A percentile compares a stretch with the other conserved stretches of the same genome.
Conservation (phyloP, 1,284 basidiomycete species). For the Apiotrichum domesticum region DNA sequence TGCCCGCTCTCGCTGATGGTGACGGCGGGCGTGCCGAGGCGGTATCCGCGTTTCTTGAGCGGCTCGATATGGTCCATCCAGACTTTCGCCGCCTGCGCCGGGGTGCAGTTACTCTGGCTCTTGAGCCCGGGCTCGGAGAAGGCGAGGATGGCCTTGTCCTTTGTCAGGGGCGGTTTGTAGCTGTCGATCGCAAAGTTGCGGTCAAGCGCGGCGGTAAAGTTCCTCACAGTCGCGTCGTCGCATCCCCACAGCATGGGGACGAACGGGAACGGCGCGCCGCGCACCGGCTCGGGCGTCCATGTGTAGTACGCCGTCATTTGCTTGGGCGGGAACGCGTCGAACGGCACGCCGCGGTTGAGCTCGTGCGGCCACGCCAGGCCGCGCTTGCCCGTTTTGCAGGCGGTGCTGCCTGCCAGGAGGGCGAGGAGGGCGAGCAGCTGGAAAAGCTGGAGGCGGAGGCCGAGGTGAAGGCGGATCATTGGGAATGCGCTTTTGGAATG, state of each 20-base stretch:
- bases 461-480: too few relatives aligned
- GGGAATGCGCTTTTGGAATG: too few relatives aligned
- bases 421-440: not conserved
- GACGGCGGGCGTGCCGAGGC: conserved; percentile 50
- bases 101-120: conserved; percentile 24
- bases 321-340: not conserved
- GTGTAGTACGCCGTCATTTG: conserved; percentile 29
- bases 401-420: not conserved
- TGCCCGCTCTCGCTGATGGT: conserved; percentile 47
- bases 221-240: conserved; percentile 13
- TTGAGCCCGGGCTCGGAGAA: conserved; percentile 32
- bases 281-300: conserved; percentile 22
- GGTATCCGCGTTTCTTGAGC: conserved; percentile 35
- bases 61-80: conserved; percentile 31
- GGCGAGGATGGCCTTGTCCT: conserved; percentile 21
- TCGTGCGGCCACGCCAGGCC: not conserved
- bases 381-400: not conserved
- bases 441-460: too few relatives aligned
- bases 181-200: conserved; percentile 16
- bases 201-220: conserved; percentile 19
- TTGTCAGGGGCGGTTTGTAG: conserved; percentile 9
- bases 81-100: conserved; percentile 20
- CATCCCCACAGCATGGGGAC: conserved; percentile 37
- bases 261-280: conserved; percentile 22
- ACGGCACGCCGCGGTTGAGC: not conserved